phyloP scores from a whole-genome alignment of 805 yeast genomes.

The Kazachstania africana region DNA sequence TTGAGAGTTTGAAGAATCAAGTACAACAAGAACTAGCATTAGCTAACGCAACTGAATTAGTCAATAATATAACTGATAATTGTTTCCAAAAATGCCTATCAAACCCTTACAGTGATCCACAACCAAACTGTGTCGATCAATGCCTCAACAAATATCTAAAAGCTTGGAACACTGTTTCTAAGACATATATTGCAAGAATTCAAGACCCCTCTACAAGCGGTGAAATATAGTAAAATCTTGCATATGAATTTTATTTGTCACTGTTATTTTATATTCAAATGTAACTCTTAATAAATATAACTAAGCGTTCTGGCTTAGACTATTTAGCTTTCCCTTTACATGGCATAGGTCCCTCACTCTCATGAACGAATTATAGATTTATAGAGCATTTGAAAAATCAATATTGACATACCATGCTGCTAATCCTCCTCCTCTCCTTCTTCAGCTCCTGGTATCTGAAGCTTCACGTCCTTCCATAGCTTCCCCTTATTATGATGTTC shows the following conservation, averaged over 20 bases:
- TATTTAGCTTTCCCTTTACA: no score
- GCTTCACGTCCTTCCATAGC: constrained; percentile 71
- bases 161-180: constrained; percentile 80
- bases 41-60: constrained; percentile 83
- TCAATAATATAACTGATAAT: constrained; percentile 72
- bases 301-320: no score
- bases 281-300: no score
- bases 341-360: no score
- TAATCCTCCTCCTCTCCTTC: constrained; percentile 46
- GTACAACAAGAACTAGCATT: constrained; percentile 76
- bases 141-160: constrained; percentile 83
- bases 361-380: no score
- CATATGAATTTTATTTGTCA: not conserved
- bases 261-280: not conserved
- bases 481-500: constrained; percentile 73
- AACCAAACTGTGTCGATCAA: constrained; percentile 58
- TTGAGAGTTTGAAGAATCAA: constrained; percentile 54
- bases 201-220: constrained; percentile 38
- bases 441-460: constrained; percentile 43
- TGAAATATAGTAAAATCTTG: constrained; percentile 12
- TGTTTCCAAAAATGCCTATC: constrained; percentile 73
- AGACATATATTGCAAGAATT: constrained; percentile 63
- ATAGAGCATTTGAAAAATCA: no score
- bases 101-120: constrained; percentile 46
- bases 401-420: no score